Evolutionary conservation across 1,284 basidiomycete species (phyloP), one percentile per base, ranked within the genome.

Genomic region (Gomphus bonarii): DNA sequence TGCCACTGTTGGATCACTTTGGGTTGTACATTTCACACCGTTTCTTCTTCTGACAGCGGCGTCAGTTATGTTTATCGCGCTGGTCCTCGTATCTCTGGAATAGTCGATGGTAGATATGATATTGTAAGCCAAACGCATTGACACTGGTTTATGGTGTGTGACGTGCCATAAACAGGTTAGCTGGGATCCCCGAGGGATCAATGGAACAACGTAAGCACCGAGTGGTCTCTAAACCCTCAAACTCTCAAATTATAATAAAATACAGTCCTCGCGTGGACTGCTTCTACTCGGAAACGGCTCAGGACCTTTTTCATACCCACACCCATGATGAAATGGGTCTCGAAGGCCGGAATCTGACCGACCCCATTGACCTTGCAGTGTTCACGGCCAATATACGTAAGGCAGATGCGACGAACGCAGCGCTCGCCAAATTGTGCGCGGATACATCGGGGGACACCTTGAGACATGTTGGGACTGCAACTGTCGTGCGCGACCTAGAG

Each of bases 131-230:
- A 20, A 25, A 28, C 10, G 12, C 18, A 12, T 40, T 20, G 5
- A 20, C 9, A 20, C 42, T 44, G 20, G 14, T 36, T 47, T 25
- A 20, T 14, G 18, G 31, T 36, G 5, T 43, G 25, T n/a, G 25
- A 33, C 31, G 22, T 44, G 22, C 42, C 50, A 8, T 22, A n/a
- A 18, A 18, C 42, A 65, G 64, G 64, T 66, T 22, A 65, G 65
- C 28, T 66, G 65, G 65, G 64, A 66, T 54, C 65, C 65, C 36
- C 60, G 65, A 11, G 65, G 65, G 5, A 62, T 66, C 31, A 66
- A 66, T 44, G 58, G 60, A 28, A 63, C 65, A 5, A 62, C 55
- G 65, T 66, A 44, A 53, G 61, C 61, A 18, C 31, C 33, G 33
- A 20, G 22, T 12, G 16, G 1, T 51, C 20, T 33, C 3, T 25